Percentiles rank a stretch among this genome's conserved stretches.
Evolutionary conservation across 2,329 filamentous ascomycete species (phyloP).

Genomic region (Furcasterigmium sp.): DNA sequence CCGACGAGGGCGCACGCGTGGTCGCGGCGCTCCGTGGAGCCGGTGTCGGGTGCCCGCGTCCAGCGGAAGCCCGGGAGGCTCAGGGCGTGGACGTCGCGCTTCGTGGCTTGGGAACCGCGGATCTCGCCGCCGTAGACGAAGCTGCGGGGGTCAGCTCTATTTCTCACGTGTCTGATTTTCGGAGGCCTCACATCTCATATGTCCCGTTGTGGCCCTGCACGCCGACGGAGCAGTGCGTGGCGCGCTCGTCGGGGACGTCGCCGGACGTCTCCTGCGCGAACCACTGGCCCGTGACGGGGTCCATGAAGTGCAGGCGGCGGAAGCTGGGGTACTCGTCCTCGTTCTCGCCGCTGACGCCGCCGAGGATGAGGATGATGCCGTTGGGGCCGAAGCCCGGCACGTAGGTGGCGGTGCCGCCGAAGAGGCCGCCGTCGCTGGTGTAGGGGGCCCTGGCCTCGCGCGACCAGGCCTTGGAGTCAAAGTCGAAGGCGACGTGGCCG

Average conservation of each 20-base stretch:
- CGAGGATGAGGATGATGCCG: slow-evolving; percentile 14
- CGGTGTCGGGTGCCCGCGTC: not conserved
- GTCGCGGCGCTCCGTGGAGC: not conserved
- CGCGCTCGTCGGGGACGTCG: slow-evolving; percentile 16
- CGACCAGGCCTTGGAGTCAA: not conserved
- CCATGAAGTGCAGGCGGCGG: slow-evolving; percentile 22
- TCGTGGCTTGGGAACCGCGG: not conserved
- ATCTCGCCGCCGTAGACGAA: slow-evolving; percentile 6
- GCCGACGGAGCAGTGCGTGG: slow-evolving; percentile 27
- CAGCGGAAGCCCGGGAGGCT: slow-evolving; percentile 6
- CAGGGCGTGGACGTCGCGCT: slow-evolving; percentile 2
- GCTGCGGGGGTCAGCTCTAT: not conserved
- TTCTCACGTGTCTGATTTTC: not conserved
- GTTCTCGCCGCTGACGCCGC: slow-evolving; percentile 19
- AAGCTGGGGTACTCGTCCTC: slow-evolving; percentile 17
- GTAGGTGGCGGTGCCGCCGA: not conserved
- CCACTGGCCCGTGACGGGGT: slow-evolving; percentile 26
- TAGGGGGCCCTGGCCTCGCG: not conserved
- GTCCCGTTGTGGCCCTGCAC: slow-evolving; percentile 23
- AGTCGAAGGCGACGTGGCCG: not conserved
- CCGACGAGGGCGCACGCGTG: slow-evolving; percentile 3
- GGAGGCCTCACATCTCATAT: slow-evolving; percentile 26
- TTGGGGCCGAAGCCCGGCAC: not conserved
- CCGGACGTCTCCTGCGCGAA: slow-evolving; percentile 26
- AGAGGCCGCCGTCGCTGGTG: not conserved